A percentile compares a stretch with the other conserved stretches of the same genome.
Evolutionary conservation across 768 basidiomycete genomes (phyloP).

Genomic region (Tylopilus sp.): DNA sequence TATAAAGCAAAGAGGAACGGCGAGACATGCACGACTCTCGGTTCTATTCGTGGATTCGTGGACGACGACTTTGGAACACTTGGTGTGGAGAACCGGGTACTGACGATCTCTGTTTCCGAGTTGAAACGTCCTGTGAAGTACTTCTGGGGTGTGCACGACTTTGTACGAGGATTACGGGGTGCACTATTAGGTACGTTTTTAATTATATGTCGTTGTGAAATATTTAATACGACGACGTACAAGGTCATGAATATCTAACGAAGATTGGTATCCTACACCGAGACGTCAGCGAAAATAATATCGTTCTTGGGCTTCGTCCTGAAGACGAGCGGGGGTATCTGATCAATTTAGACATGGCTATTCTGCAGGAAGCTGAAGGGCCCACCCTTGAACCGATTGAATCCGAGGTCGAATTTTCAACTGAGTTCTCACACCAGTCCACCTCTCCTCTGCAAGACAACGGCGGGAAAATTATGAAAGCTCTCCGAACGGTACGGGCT

Average conservation of each 20-base stretch:
- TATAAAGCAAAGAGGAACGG: not conserved
- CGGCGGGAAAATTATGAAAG: not conserved
- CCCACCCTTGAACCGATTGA: not conserved
- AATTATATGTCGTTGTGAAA: not conserved
- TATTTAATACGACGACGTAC: too few species aligned
- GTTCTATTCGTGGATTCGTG: not conserved
- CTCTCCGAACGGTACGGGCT: not conserved
- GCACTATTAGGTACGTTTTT: not conserved
- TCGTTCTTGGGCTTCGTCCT: not conserved
- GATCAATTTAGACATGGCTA: constrained; percentile 34
- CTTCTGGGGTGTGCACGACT: constrained; percentile 1
- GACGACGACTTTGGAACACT: not conserved
- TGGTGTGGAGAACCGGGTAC: not conserved
- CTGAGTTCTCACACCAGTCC: not conserved
- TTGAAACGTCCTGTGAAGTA: not conserved
- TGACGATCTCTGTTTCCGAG: not conserved
- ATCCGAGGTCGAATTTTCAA: too few species aligned
- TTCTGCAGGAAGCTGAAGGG: not conserved
- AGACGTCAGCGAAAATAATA: too few species aligned
- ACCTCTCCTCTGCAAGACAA: not conserved
- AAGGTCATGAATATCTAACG: not conserved
- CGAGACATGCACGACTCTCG: not conserved
- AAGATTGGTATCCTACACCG: not conserved
- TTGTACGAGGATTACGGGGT: too few species aligned
- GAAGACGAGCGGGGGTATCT: constrained; percentile 22